Conservation (phyloP, 371 early-diverging fungal species). For the Choanephora cucurbitarum region DNA sequence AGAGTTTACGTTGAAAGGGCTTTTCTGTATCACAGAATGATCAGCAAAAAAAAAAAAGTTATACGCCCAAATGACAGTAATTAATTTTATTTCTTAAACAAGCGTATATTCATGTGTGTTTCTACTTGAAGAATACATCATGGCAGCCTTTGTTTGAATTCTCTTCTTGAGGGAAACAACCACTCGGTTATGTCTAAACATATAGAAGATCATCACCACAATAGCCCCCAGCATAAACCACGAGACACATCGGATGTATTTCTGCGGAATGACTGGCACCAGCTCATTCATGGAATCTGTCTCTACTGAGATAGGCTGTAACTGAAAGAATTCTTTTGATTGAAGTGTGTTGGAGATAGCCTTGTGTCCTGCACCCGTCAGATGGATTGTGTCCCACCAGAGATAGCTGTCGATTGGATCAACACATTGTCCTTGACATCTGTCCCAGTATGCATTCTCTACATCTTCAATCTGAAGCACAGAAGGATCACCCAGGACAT, state of each 20-base stretch:
- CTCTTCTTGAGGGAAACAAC: conserved; percentile 20
- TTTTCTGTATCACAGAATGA: neutral
- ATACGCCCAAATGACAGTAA: too few species aligned
- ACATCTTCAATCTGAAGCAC: conserved; percentile 34
- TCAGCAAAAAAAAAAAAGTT: too few species aligned
- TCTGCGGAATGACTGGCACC: conserved; percentile 1
- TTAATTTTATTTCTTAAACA: too few species aligned
- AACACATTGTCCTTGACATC: conserved; percentile 40
- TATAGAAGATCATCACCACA: conserved; percentile 13
- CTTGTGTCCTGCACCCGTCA: conserved; percentile 43
- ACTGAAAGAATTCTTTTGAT: conserved; percentile 17
- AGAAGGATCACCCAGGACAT: conserved; percentile 36
- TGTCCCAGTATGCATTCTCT: conserved; percentile 50
- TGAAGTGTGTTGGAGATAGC: conserved; percentile 27
- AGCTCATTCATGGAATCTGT: neutral
- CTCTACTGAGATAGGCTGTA: conserved; percentile 1
- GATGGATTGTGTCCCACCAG: conserved; percentile 48
- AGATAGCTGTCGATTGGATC: conserved; percentile 37
- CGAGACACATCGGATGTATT: conserved; percentile 16
- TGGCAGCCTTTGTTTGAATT: conserved; percentile 16
- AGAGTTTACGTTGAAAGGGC: too few species aligned
- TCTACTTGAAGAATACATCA: conserved; percentile 12
- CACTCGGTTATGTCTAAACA: conserved; percentile 20
- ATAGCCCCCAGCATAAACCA: conserved; percentile 19
- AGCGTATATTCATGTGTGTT: conserved; percentile 21